Evolutionary conservation across 2,329 filamentous ascomycete species (phyloP), one percentile per base, ranked within the genome.

Genomic region (Hymenoscyphus repandus): DNA sequence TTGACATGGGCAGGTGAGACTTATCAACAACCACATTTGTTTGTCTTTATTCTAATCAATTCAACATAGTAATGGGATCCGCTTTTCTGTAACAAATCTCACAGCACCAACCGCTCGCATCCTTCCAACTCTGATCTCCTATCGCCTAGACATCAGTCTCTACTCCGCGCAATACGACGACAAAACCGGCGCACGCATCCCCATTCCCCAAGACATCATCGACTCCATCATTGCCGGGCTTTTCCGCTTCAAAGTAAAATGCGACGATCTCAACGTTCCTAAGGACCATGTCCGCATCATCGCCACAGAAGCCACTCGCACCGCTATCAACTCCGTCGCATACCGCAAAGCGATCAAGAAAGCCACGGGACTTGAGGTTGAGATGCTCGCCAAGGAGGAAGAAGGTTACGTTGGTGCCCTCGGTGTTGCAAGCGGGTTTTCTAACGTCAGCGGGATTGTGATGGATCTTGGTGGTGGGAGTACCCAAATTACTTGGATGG

Each of bases 381-480:
- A 75, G 45, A 68, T 88, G 60, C 68, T 88, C 3, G 71, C 76
- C 0, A 87, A 86, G 60, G 80, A 84, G 57, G 79, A 82, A 17
- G 85, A 88, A 62, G 85, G 83, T 0, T 70, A 75, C 38, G 72
- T 86, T 9, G 85, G 85, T 0, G 84, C 83, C 0, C 65, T 83
- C 61, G 85, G 85, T 0, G 77, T 87, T 15, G 84, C 82, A 2
- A 86, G 81, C 60, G 82, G 80, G 30, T 78, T 85, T 55, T 72
- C 73, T 1, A 67, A 69, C 31, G 75, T 86, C n/a, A 74, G 74
- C 42, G 85, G 85, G 0, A 66, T 88, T 20, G 81, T 86, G 15
- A 86, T 88, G 83, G 85, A 88, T 68, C 70, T 88, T 1, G 85
- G 85, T 13, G 83, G 84, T 15, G 84, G 84, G 2, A 85, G 80